Evolutionary conservation across 1,284 basidiomycete genomes (phyloP), one percentile per base, ranked within the genome.

Genomic region (Puccinia triticina): DNA sequence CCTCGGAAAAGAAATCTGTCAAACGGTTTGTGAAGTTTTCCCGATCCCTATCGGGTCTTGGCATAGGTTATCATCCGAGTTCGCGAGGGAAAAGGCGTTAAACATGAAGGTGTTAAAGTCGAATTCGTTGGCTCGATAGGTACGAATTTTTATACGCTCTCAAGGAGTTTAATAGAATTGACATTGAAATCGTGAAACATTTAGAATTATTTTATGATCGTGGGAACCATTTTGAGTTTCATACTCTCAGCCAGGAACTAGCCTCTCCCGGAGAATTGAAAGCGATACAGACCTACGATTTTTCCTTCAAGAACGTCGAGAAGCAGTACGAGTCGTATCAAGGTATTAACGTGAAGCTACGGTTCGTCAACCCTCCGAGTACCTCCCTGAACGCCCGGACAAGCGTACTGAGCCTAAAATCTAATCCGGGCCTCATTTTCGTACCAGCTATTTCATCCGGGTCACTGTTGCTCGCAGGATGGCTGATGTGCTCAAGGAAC

Each of bases 271-370:
- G 95, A 53, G 96, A 99, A 86, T 92, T 98, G 91, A 91, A 95
- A 73, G 93, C 94, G 85, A 94, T 94, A 0, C 95, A 98, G 88
- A 94, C 94, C 23, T 96, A 92, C 85, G 95, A 98, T 79, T 99
- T 99, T 88, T 90, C 91, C 85, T 99, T 99, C 91, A 98, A 98
- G 90, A 98, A 97, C 85, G 94, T 99, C 72, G 97, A 99, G 90
- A 98, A 99, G 89, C 95, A 96, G 87, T 98, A 94, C 86, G 96
- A 99, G 89, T 95, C 93, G 85, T 98, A 98, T 87, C 92, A 95
- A 84, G 96, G 96, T 0, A 98, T 98, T 87, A 99, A 99, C 86
- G 96, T 99, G 84, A 98, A 98, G 88, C 90, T 99, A 84, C 89
- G 86, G 84, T 85, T 71, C 61, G 73, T 66, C n/a, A 18, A 53